A percentile compares a stretch with the other conserved stretches of the same genome.
Evolutionary conservation across 1,139 yeast genomes (phyloP).

Genomic region (Candida pseudoviswanathii): DNA sequence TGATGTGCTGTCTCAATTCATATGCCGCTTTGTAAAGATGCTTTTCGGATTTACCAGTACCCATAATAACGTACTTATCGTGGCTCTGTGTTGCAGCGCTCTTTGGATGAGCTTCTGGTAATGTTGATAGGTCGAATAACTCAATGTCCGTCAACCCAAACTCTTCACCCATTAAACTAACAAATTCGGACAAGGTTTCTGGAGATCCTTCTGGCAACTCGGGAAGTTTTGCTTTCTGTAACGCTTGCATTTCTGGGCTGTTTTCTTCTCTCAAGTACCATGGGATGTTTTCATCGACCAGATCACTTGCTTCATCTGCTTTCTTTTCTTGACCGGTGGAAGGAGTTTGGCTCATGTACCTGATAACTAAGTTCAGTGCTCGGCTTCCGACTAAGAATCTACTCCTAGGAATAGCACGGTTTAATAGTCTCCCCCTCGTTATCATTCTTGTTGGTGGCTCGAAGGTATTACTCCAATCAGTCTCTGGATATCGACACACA

Average conservation of each 20-base stretch:
- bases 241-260: constrained; percentile 37
- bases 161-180: constrained; percentile 52
- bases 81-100: constrained; percentile 28
- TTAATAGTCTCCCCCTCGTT: background rate
- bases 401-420: background rate
- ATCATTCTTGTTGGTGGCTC: background rate
- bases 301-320: background rate
- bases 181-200: constrained; percentile 41
- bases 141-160: constrained; percentile 66
- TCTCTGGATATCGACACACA: background rate
- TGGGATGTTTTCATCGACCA: constrained; percentile 36
- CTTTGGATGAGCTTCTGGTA: constrained; percentile 46
- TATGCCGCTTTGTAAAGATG: constrained; percentile 75
- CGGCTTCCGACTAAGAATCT: background rate
- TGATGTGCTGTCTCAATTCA: constrained; percentile 48
- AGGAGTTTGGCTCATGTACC: background rate
- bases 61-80: constrained; percentile 58
- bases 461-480: background rate
- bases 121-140: constrained; percentile 50
- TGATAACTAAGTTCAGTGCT: background rate
- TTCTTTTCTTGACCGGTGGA: background rate
- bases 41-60: constrained; percentile 77
- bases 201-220: constrained; percentile 63
- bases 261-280: constrained; percentile 64
- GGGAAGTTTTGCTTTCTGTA: constrained; percentile 36